Base-by-base conservation (phyloP, 352 stramenopile genomes). In the Globisporangium paroecandrum region DNA sequence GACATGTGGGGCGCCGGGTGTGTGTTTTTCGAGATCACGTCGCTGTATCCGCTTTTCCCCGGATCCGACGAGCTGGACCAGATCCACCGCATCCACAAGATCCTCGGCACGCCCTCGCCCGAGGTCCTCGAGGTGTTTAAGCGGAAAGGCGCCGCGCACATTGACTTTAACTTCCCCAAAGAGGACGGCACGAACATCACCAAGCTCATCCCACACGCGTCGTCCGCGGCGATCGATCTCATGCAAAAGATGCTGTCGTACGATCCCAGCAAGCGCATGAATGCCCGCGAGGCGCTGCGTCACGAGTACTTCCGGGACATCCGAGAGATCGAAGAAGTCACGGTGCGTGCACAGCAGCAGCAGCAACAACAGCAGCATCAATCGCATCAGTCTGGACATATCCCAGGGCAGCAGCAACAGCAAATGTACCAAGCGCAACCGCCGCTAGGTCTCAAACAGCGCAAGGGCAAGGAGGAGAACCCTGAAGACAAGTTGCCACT, bases 1-100 rank as follows among this genome's bases (percentile, higher is more conserved):
- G 96, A 99, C 68, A 87, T 98, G 72, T 99, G 96, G 96, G 95
- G 93, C 54, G 91, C 92, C 47, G 96, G 96, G 22, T 99, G 96
- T 72, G 95, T 99, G 13, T 95, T 98, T 65, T 99, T 98, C 70
- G 96, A 99, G 78, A 97, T 99, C 66, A 97, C 85, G 60, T 93
- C 83, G 64, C 72, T 99, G 7, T 98, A 98, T 70, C 95, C 95
- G 61, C 81, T 98, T 1, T 99, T 98, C 65, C 96, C 95, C 0
- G 96, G 94, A 27, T 91, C 89, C 1, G 97, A 99, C 62, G 96
- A 98, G 68, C 78, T 97, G 13, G 96, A 99, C 70, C 94, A 99
- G 82, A 98, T 99, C 67, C 90, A 97, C 57, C 78, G 93, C 51
- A 97, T 98, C 63, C 95, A 98, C 81, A 98, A 96, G 69, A 92